Evolutionary conservation across 1,284 basidiomycete genomes (phyloP), one percentile per base, ranked within the genome.

Genomic region (Cutaneotrichosporon sp.): DNA sequence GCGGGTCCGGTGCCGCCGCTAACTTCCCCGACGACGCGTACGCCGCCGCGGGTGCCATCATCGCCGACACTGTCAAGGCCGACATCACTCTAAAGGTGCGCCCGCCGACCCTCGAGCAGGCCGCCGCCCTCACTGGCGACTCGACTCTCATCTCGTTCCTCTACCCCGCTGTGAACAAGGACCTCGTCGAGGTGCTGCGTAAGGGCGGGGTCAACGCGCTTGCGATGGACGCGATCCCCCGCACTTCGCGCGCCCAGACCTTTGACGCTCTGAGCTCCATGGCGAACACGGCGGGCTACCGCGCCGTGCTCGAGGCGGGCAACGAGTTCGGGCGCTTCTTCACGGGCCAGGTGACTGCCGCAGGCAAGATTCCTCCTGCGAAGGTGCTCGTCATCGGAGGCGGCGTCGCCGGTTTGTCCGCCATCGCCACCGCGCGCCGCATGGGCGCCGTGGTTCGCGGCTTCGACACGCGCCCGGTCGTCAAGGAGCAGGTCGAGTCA

Each of bases 201-300:
- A 78, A 83, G 25, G 84, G 85, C 59, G 85, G 85, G 62, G 82
- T 87, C 47, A 90, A 87, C 61, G 85, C 85, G 29, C 89, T 89
- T 69, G 86, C 83, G 3, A 92, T 92, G 90, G 90, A 92, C 75
- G 87, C 89, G 84, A 90, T 92, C 80, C 90, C 90, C 67, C 86
- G 90, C 63, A 91, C 92, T 69, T 91, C 89, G 60, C 85, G 90
- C 58, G 91, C 90, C 43, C 90, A 92, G 75, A 87, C 89, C 25
- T 92, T 91, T 68, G 90, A 92, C 77, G 90, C 88, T 43, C 79
- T 92, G 61, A 91, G 89, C 71, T 91, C 89, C n/a, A 92, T 92
- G 90, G 87, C 89, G 16, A 92, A 92, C 71, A 92, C 91, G 52
- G 86, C 89, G 16, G 90, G 90, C 9, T 92, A 92, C 77, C 90